Conservation (phyloP, 2,329 filamentous ascomycete genomes). For the Aureobasidium leucospermi region DNA sequence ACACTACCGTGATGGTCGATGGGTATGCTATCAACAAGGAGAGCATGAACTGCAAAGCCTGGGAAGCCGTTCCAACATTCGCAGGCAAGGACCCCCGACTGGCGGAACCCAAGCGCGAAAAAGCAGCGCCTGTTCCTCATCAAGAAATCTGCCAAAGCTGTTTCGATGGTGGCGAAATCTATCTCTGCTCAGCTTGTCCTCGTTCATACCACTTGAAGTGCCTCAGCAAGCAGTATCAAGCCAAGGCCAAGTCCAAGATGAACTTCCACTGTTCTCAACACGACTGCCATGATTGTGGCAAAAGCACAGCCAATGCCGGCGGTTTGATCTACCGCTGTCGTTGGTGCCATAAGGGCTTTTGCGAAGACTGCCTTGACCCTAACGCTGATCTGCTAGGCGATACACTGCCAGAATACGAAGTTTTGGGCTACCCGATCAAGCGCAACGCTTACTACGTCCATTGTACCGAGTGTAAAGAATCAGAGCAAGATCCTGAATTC, state of each 20-base stretch:
- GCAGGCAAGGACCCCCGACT: slow-evolving; percentile 49
- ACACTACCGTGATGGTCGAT: slow-evolving; percentile 50
- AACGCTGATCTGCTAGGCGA: slow-evolving; percentile 44
- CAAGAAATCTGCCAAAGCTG: slow-evolving; percentile 49
- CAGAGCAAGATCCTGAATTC: slow-evolving; percentile 24
- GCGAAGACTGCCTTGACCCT: slow-evolving; percentile 52
- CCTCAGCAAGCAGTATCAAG: slow-evolving; percentile 34
- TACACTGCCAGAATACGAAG: slow-evolving; percentile 45
- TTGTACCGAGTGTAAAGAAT: slow-evolving; percentile 39
- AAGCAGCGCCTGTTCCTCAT: slow-evolving; percentile 40
- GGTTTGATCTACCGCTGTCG: slow-evolving; percentile 47
- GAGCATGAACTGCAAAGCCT: slow-evolving; percentile 44
- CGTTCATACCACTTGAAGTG: slow-evolving; percentile 48
- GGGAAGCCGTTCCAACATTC: slow-evolving; percentile 52
- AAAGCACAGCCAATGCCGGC: slow-evolving; percentile 43
- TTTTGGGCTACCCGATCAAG: slow-evolving; percentile 38
- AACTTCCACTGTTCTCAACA: slow-evolving; percentile 50
- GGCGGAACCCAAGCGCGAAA: slow-evolving; percentile 42
- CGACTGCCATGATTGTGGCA: slow-evolving; percentile 45
- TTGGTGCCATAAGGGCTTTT: slow-evolving; percentile 49
- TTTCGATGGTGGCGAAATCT: slow-evolving; percentile 41
- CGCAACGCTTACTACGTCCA: slow-evolving; percentile 46
- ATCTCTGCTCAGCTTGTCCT: slow-evolving; percentile 47
- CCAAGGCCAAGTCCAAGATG: slow-evolving; percentile 35
- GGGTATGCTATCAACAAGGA: slow-evolving; percentile 52